Base-by-base conservation (phyloP, 345 rosid species). In the Psidium guajava region DNA sequence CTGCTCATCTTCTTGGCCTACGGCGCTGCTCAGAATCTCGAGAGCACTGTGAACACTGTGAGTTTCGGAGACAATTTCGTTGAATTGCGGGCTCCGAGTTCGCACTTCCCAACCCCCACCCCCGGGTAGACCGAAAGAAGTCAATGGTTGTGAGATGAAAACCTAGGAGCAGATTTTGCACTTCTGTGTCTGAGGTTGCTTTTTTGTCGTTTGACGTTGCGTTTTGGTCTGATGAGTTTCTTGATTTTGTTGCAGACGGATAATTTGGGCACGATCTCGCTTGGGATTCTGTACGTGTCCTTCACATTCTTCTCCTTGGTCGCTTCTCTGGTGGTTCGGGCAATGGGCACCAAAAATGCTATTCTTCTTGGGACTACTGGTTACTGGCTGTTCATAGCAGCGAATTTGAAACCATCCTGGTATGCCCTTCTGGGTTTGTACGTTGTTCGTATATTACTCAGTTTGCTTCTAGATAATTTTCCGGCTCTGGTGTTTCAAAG, bases 21-120 rank as follows among this genome's bases (percentile, higher is more conserved):
- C 77, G 99, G 99, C 83, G 99, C 98, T 85, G 98, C 99, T 85
- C 98, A 97, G 92, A 97, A 97, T 91, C 93, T 97, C 25, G 95
- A 97, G 89, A 94, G 95, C 21, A 95, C 95, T 44, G 87, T 97
- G 86, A 95, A 97, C 85, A 88, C 94, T 58, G 98, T 97, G 82
- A 90, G 93, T 69, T 36, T 69, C 2, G 13, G 77, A 2, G 77
- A 36, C 47, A 20, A 32, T 69, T 69, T 40, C 75, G 75, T 64
- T 64, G 75, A 32, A 16, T 64, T 40, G 44, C 44, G 77, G 75
- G 74, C 40, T 61, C 74, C 5, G 27, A 28, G 74, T 61, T 61
- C 20, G 40, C 74, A 61, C 28, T 28, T 90, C 80, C 0, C 11
- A 69, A 20, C 10, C 22, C 49, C 74, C 36, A n/a, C 47, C 80